A percentile compares a stretch with the other conserved stretches of the same genome.
Evolutionary conservation across 257 asterid species (phyloP).

Genomic region (Ophiorrhiza pumila): DNA sequence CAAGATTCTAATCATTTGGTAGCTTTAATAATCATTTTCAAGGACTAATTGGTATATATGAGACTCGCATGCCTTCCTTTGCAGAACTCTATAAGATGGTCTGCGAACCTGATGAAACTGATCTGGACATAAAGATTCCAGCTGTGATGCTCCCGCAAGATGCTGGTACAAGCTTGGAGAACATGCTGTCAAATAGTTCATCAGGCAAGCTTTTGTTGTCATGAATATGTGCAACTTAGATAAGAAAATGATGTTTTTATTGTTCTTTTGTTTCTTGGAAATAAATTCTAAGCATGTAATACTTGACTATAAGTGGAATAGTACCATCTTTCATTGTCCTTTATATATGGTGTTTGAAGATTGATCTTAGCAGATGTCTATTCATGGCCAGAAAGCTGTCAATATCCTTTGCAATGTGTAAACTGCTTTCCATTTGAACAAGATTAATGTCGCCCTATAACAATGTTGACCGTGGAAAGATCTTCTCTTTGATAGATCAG

Average conservation of each 20-base stretch:
- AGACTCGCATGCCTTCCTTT: constrained; percentile 9
- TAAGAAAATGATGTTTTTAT: not conserved
- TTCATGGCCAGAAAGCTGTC: not conserved
- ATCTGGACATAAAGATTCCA: constrained; percentile 72
- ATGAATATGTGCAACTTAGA: constrained; percentile 4
- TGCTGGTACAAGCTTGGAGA: constrained; percentile 69
- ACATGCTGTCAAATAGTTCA: constrained; percentile 66
- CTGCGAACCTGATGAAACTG: constrained; percentile 86
- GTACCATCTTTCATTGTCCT: not conserved
- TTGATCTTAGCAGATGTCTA: not conserved
- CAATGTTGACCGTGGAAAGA: not conserved
- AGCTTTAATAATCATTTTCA: not conserved
- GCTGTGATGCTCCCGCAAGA: constrained; percentile 86
- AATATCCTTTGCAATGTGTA: too few relatives aligned
- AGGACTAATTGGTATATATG: not conserved
- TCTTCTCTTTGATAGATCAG: too few relatives aligned
- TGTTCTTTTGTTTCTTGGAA: constrained; percentile 4
- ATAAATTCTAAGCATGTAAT: constrained; percentile 8
- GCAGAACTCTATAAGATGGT: constrained; percentile 98
- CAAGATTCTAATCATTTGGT: not conserved
- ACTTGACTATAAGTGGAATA: not conserved
- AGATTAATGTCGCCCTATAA: not conserved
- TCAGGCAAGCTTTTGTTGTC: constrained; percentile 48
- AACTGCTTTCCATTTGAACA: not conserved
- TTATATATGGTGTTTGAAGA: not conserved